Base-by-base conservation (phyloP, 1,284 basidiomycete genomes). In the Trichosporon sp. region DNA sequence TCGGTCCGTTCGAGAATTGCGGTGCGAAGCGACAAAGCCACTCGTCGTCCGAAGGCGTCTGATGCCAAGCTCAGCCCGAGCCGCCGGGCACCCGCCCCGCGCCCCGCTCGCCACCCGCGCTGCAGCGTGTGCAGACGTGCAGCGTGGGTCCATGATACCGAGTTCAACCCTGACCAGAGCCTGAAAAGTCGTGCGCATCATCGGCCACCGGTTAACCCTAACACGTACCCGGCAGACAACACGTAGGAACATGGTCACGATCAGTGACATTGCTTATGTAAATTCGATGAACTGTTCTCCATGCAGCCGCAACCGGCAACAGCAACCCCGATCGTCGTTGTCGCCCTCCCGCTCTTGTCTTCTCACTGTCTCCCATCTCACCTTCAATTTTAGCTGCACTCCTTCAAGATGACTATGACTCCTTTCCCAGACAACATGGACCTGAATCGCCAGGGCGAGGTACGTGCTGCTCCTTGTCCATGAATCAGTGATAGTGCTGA, bases 401-500 rank as follows among this genome's bases (percentile, higher is more conserved):
- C 64, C 2, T 5, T 37, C 73, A 78, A 19, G 37, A 80, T 79
- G 78, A 71, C 32, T 63, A 63, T 63, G 59, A 63, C 59, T n/a
- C 71, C 73, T 0, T 79, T 76, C 64, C 79, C 81, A n/a, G 67
- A 51, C 8, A 67, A 77, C 67, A 38, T 77, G 2, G 74, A 80
- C 71, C 69, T 80, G 56, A 71, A 71, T n/a, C 71, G 71, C 67
- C 79, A 80, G 77, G 76, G 79, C 51, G 74, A 78, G 61, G 81
- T 83, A 38, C 67, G 81, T 79, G 1, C 40, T 4, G 48, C 2
- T 4, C 26, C 48, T 43, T 38, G 19, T 1, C 26, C 26, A 26
- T 26, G 26, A 26, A 26, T 26, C 26, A 26, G 26, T 26, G 26
- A 26, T 26, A 26, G 26, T 26, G 31, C 67, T 66, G 21, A 71